Evolutionary conservation across 306 rosid species (phyloP), one percentile per base, ranked within the genome.

Genomic region (Mimosa bimucronata): DNA sequence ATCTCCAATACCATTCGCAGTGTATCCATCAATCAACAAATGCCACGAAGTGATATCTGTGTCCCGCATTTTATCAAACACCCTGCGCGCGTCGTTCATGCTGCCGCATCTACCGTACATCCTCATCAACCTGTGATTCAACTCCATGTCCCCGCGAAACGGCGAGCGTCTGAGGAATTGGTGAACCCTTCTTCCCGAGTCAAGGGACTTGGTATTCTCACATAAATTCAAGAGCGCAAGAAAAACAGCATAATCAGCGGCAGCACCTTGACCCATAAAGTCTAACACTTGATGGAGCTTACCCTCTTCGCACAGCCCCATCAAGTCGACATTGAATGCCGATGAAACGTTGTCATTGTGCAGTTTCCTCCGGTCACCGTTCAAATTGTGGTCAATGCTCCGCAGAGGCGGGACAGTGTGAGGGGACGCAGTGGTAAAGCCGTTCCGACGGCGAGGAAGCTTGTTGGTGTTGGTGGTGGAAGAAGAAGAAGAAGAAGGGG

Each of bases 21-120:
- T 87, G 77, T 85, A 92, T 28, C 89, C 97, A 78, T 73, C 45
- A 57, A 92, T 91, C 92, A 95, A 85, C 78, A 83, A 80, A 79
- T 87, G 88, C 98, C 95, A 92, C 23, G 91, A 78, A 30, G 73
- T 58, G 9, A 75, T 45, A 74, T 83, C 77, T 74, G 90, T 83
- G 60, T 86, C 91, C 2, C 79, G 79, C 97, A 94, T 91, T 87
- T 72, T 38, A 84, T 92, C 97, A 28, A 94, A 94, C 94, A 90
- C 87, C 67, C 73, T 62, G 80, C 92, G 94, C 13, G 95, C 98
- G 80, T 85, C 87, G 79, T 79, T 91, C 90, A 86, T 45, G 52
- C 91, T 88, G 74, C 95, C 97, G 60, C 94, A 89, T 21, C 68
- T 72, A 9, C 37, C 50, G 10, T 86, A 94, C 86, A 87, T n/a